These are phyloP conservation scores for Gossypium gossypioides DNA, from an alignment of 441 rosid species.

Conservation along the genomic window DNA sequence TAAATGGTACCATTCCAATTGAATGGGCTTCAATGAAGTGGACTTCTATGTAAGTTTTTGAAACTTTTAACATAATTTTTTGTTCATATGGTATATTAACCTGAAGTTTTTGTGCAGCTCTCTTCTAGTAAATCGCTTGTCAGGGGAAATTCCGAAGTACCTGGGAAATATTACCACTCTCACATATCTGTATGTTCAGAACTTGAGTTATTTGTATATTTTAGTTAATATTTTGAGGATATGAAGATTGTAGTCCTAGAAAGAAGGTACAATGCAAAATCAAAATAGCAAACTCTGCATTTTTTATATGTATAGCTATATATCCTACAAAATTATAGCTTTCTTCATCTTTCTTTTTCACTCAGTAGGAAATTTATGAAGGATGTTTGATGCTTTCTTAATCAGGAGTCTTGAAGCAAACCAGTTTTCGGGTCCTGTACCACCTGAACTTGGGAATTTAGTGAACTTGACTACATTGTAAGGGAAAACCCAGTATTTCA, in stretches of 20 bases:
- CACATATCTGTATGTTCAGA: slow-evolving; percentile 49
- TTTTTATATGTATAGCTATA: slow-evolving; percentile 11
- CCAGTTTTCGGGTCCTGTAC: slow-evolving; percentile 54
- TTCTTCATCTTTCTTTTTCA: not conserved
- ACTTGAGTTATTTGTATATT: slow-evolving; percentile 10
- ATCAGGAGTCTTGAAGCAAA: slow-evolving; percentile 66
- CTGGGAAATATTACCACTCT: slow-evolving; percentile 53
- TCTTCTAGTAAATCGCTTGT: slow-evolving; percentile 63
- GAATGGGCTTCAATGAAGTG: slow-evolving; percentile 53
- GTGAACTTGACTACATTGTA: slow-evolving; percentile 48
- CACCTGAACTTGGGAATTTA: slow-evolving; percentile 61
- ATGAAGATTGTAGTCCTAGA: not conserved
- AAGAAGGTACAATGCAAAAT: not conserved
- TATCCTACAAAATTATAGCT: not conserved
- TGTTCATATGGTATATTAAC: slow-evolving; percentile 12
- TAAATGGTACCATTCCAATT: slow-evolving; percentile 56
- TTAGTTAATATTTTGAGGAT: slow-evolving; percentile 1
- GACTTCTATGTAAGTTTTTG: slow-evolving; percentile 30
- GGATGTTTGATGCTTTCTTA: not conserved
- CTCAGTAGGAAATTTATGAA: not conserved
- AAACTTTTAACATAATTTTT: not conserved
- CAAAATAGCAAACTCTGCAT: not conserved
- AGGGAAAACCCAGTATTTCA: slow-evolving; percentile 24
- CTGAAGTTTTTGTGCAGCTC: slow-evolving; percentile 36
- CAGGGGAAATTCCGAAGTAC: slow-evolving; percentile 67